Evolutionary conservation across 2,329 filamentous ascomycete species (phyloP).

Genomic region (Chaetomium sp.): DNA sequence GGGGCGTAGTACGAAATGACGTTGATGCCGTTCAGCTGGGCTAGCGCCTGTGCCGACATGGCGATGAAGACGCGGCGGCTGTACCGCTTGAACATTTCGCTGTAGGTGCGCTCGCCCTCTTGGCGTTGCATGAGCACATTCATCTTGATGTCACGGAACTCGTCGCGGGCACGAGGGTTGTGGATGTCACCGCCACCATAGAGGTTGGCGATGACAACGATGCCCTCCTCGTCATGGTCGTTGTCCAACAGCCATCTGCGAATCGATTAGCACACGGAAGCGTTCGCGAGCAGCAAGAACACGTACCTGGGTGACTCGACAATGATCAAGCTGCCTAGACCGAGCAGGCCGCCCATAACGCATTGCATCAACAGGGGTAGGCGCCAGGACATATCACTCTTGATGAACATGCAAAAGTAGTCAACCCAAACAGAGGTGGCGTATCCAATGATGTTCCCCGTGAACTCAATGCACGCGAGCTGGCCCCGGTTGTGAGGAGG

Average conservation of each 20-base stretch:
- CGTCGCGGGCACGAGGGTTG: constrained; percentile 86
- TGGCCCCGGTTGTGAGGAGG: constrained; percentile 95
- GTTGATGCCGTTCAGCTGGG: constrained; percentile 98
- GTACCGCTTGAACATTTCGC: constrained; percentile 94
- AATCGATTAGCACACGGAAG: constrained; percentile 38
- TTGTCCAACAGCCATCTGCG: constrained; percentile 92
- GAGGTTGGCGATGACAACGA: constrained; percentile 95
- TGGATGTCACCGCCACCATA: constrained; percentile 96
- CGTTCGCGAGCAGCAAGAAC: constrained; percentile 9
- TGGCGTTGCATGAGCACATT: constrained; percentile 89
- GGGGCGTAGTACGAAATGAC: constrained; percentile 99
- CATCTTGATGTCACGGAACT: constrained; percentile 99
- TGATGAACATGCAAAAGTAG: constrained; percentile 92
- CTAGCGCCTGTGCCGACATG: constrained; percentile 95
- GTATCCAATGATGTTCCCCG: constrained; percentile 95
- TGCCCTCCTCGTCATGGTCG: constrained; percentile 96
- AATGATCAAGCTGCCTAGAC: constrained; percentile 84
- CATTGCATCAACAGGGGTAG: constrained; percentile 90
- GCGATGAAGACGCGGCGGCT: constrained; percentile 92
- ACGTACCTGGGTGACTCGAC: constrained; percentile 88
- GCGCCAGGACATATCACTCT: constrained; percentile 85
- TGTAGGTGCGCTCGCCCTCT: constrained; percentile 89
- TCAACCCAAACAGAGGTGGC: constrained; percentile 98
- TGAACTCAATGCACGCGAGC: constrained; percentile 96
- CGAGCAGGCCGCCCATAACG: constrained; percentile 86